A percentile compares a stretch with the other conserved stretches of the same genome.
Conservation (phyloP, 2,329 filamentous ascomycete genomes). For the Septoria petroselini region DNA sequence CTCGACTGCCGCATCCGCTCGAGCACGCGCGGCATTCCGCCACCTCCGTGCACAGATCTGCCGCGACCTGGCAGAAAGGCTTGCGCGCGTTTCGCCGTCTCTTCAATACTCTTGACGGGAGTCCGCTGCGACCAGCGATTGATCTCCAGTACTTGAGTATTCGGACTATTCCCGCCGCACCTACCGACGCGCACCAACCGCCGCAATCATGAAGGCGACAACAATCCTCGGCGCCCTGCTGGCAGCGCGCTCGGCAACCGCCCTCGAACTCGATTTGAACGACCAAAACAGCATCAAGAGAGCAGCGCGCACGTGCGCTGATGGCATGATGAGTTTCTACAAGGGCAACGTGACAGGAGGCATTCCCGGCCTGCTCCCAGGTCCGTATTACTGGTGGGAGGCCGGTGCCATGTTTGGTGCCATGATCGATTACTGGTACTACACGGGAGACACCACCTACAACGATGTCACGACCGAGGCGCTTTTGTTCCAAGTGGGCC, state of each 20-base stretch:
- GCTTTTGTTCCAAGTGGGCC: slow-evolving; percentile 60
- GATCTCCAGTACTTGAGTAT: background rate
- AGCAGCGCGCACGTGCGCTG: slow-evolving; percentile 44
- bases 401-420: slow-evolving; percentile 62
- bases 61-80: slow-evolving; percentile 12
- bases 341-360: slow-evolving; percentile 51
- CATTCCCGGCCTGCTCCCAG: slow-evolving; percentile 56
- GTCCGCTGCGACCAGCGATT: too few relatives aligned
- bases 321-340: slow-evolving; percentile 54
- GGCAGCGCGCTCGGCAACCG: slow-evolving; percentile 24
- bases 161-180: background rate
- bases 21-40: slow-evolving; percentile 9
- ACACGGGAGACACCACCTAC: slow-evolving; percentile 63
- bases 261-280: slow-evolving; percentile 28
- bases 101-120: too few relatives aligned
- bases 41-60: slow-evolving; percentile 10
- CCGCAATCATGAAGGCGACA: slow-evolving; percentile 21
- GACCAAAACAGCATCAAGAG: slow-evolving; percentile 43
- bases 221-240: slow-evolving; percentile 25
- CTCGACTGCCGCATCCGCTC: background rate
- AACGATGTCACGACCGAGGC: slow-evolving; percentile 58
- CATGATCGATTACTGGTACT: slow-evolving; percentile 67
- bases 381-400: slow-evolving; percentile 75
- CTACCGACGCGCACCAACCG: background rate
- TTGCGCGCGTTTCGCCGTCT: slow-evolving; percentile 10